Conservation (phyloP, 1,139 yeast species). For the Geotrichum phurueaensis region DNA sequence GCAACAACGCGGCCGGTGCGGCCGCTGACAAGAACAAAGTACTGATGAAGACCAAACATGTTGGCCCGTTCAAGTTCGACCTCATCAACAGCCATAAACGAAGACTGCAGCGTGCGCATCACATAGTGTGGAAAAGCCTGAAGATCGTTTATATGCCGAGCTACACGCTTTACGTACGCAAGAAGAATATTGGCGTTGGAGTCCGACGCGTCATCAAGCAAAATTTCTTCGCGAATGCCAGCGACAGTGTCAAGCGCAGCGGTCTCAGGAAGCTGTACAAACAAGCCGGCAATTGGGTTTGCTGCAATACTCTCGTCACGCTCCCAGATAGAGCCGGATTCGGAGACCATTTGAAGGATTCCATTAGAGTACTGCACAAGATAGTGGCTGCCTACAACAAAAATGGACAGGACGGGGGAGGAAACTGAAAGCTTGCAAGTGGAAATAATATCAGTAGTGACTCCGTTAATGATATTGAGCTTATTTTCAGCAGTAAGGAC, state of each 20-base stretch:
- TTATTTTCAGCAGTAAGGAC: neutral
- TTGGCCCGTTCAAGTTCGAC: constrained; percentile 18
- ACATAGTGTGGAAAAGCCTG: constrained; percentile 1
- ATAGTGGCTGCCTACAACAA: neutral
- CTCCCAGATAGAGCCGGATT: constrained; percentile 34
- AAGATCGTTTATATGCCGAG: constrained; percentile 36
- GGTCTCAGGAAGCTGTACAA: constrained; percentile 22
- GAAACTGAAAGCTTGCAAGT: constrained; percentile 1
- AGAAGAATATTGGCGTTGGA: constrained; percentile 32
- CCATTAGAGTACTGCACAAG: constrained; percentile 19
- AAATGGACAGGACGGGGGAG: neutral
- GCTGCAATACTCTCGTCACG: constrained; percentile 46
- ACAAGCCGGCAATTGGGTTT: constrained; percentile 29
- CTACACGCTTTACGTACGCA: constrained; percentile 43
- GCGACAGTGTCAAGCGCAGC: constrained; percentile 31
- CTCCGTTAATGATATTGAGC: neutral
- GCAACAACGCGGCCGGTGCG: constrained; percentile 42
- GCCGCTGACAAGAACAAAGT: constrained; percentile 41
- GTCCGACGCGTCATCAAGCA: constrained; percentile 35
- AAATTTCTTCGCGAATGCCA: constrained; percentile 31
- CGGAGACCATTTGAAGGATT: constrained; percentile 13
- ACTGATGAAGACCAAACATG: constrained; percentile 48
- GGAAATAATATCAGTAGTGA: neutral
- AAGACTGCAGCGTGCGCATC: neutral
- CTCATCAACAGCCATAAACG: neutral